Evolutionary conservation across 1,284 basidiomycete species (phyloP).

Genomic region (Xanthoconium separans): DNA sequence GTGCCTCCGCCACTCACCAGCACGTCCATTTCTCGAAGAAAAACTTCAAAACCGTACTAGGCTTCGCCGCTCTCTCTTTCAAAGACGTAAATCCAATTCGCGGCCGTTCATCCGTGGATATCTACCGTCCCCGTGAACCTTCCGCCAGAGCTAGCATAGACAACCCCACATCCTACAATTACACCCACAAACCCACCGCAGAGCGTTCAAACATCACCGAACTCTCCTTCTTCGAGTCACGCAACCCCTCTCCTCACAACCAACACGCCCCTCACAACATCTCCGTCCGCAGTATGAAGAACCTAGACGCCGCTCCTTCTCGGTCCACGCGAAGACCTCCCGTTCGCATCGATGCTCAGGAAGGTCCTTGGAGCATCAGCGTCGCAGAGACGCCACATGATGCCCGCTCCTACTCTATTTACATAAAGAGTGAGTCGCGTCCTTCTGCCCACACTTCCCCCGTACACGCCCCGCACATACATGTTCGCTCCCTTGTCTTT

Average conservation of each 20-base stretch:
- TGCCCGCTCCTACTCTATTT: conserved; percentile 59
- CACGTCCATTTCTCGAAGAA: conserved; percentile 37
- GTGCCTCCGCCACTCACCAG: conserved; percentile 37
- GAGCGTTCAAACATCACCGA: conserved; percentile 37
- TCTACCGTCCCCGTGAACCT: conserved; percentile 24
- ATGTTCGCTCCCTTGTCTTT: conserved; percentile 23
- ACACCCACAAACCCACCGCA: conserved; percentile 27
- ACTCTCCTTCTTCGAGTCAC: conserved; percentile 38
- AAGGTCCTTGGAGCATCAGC: conserved; percentile 72
- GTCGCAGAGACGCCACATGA: conserved; percentile 70
- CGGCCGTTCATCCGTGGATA: conserved; percentile 31
- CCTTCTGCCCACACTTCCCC: conserved; percentile 28
- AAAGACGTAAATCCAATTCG: conserved; percentile 30
- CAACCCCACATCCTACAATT: conserved; percentile 26
- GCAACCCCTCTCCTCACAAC: conserved; percentile 28
- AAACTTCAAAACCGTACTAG: conserved; percentile 44
- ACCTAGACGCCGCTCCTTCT: conserved; percentile 36
- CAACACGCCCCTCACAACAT: conserved; percentile 31
- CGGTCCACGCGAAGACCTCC: conserved; percentile 37
- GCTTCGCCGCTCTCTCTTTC: conserved; percentile 34
- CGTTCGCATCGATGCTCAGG: conserved; percentile 57
- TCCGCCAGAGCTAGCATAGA: conserved; percentile 35
- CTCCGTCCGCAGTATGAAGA: conserved; percentile 38
- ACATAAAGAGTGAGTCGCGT: conserved; percentile 62
- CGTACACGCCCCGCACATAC: conserved; percentile 17